Conservation (phyloP, 306 rosid genomes). For the Fagus sylvatica region DNA sequence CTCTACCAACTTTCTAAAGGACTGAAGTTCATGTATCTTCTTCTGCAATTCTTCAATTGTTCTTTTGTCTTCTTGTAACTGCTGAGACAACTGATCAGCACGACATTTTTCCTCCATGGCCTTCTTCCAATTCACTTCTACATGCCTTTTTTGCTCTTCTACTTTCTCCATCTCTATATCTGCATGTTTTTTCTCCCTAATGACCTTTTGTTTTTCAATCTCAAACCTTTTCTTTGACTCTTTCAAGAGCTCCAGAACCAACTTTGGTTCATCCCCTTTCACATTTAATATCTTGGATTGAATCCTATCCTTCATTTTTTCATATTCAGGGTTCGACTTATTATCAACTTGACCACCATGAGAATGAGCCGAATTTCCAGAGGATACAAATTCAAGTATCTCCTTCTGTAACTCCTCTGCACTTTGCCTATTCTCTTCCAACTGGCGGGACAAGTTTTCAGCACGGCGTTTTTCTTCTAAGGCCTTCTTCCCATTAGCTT, state of each 20-base stretch:
- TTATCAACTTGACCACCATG: slow-evolving; percentile 8
- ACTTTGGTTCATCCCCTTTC: slow-evolving; percentile 20
- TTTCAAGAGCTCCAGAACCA: slow-evolving; percentile 28
- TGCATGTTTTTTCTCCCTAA: slow-evolving; percentile 43
- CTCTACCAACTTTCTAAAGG: slow-evolving; percentile 43
- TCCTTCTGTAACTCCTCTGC: slow-evolving; percentile 36
- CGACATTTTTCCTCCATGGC: slow-evolving; percentile 52
- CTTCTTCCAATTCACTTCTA: slow-evolving; percentile 56
- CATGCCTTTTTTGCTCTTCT: slow-evolving; percentile 51
- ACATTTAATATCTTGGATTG: slow-evolving; percentile 12
- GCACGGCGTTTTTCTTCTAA: slow-evolving; percentile 32
- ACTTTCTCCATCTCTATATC: slow-evolving; percentile 43
- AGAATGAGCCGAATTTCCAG: slow-evolving; percentile 2
- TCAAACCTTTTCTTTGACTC: slow-evolving; percentile 39
- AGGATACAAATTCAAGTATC: slow-evolving; percentile 25
- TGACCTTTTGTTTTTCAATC: slow-evolving; percentile 46
- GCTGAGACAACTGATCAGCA: slow-evolving; percentile 52
- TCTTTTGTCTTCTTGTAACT: slow-evolving; percentile 51
- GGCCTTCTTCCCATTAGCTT: slow-evolving; percentile 24
- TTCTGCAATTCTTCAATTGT: slow-evolving; percentile 49
- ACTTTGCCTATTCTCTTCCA: slow-evolving; percentile 30
- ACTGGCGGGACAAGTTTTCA: slow-evolving; percentile 37
- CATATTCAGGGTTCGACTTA: neutral
- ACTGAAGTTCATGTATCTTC: slow-evolving; percentile 43
- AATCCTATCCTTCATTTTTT: slow-evolving; percentile 9